Percentiles rank a stretch among this genome's conserved stretches.
Conservation (phyloP, 2,329 filamentous ascomycete genomes). For the Exserohilum rostratum region DNA sequence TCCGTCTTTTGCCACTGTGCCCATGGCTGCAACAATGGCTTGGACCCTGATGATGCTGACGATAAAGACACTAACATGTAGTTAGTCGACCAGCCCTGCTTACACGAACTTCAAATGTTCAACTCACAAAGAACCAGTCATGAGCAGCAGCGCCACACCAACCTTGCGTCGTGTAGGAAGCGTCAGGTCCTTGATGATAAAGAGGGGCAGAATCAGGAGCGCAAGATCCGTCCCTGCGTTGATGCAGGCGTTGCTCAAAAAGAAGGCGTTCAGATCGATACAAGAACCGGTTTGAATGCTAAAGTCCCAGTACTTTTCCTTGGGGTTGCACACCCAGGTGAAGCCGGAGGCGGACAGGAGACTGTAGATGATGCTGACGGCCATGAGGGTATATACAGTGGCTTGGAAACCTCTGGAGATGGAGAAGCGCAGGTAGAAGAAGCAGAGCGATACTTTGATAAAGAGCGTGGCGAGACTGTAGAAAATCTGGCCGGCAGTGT, state of each 20-base stretch:
- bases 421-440: slow-evolving; percentile 23
- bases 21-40: slow-evolving; percentile 14
- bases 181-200: slow-evolving; percentile 26
- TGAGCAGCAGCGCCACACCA: slow-evolving; percentile 19
- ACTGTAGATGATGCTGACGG: slow-evolving; percentile 20
- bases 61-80: slow-evolving; percentile 14
- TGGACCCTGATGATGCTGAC: slow-evolving; percentile 23
- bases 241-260: slow-evolving; percentile 20
- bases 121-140: slow-evolving; percentile 26
- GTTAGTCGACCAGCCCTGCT: not conserved
- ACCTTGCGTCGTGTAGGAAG: slow-evolving; percentile 22
- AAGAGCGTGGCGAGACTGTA: slow-evolving; percentile 21
- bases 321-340: slow-evolving; percentile 23
- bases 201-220: slow-evolving; percentile 24
- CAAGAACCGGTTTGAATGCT: slow-evolving; percentile 17
- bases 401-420: slow-evolving; percentile 13
- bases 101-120: not conserved
- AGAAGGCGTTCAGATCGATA: slow-evolving; percentile 18
- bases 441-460: slow-evolving; percentile 20
- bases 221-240: slow-evolving; percentile 20
- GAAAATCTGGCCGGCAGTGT: slow-evolving; percentile 21
- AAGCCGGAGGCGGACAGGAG: slow-evolving; percentile 20
- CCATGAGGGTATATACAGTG: slow-evolving; percentile 15
- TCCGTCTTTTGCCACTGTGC: slow-evolving; percentile 11
- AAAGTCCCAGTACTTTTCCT: slow-evolving; percentile 25